Base-by-base conservation (phyloP, 140 eudicot species). In the Ambrosia hybrid region DNA sequence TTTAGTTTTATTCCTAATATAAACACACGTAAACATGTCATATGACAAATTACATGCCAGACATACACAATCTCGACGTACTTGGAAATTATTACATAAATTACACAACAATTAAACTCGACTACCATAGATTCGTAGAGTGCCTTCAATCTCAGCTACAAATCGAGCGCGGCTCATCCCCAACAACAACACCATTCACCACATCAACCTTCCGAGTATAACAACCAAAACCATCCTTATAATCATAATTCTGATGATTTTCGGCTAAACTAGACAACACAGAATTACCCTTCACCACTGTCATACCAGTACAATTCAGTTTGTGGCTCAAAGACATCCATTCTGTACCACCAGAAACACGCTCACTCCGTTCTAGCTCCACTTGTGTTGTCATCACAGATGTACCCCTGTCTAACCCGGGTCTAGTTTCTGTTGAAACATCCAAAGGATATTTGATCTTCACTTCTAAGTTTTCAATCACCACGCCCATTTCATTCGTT, bases 211-310 rank as follows among this genome's bases (percentile, higher is more conserved):
- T 71, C 53, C 92, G 78, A 43, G 84, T 72, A 70, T 79, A 92
- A 83, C 96, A 92, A 62, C 84, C 89, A 37, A 70, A 56, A 10
- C 34, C 79, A 74, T 80, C 90, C 53, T 26, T 36, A 45, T 74
- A 82, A 15, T 48, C 14, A 38, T 87, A 82, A 3, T 7, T 51
- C 48, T 92, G 98, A 38, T 68, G 77, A 38, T 88, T 89, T 2
- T 46, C 57, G 1, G 85, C 89, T 8, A 81, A 65, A 48, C 98
- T 96, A 6, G 90, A 80, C 6, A 92, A 51, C 67, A 92, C 95
- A n/a, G 76, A 53, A 48, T 82, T 80, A 59, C 84, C 96, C 75
- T 81, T 67, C 5, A 92, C 96, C 77, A 81, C 78, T 95, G 89
- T 89, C 87, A 81, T 80, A 57, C 98, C 96, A 17, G 33, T 76